Base-by-base conservation (phyloP, 306 rosid species). In the Cicer pinnatifidum region DNA sequence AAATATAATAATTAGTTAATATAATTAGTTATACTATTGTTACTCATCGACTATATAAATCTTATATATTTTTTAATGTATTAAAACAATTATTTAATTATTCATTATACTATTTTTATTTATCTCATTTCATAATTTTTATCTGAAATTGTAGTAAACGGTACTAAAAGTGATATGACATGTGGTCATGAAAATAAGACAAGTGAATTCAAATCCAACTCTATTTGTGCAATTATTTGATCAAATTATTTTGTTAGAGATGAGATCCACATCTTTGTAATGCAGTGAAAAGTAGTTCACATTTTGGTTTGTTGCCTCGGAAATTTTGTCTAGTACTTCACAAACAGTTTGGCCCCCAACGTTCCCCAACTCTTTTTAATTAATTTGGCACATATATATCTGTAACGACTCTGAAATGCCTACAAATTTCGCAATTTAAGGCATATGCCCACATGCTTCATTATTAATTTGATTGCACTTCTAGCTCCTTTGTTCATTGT, bases 341-440 rank as follows among this genome's bases (percentile, higher is more conserved):
- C 28, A 59, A 19, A 44, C 57, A 52, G 9, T 50, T 43, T 3
- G 62, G 82, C 12, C 68, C 68, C 68, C 54, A 67, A 72, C 52
- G 61, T 72, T 50, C 9, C 71, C 53, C 15, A 45, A 54, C 39
- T 3, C n/a, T 51, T 62, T 62, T 8, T 16, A 13, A 63, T 65
- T 23, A 46, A 67, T 45, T 20, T 71, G 69, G 19, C 40, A 69
- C 81, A 64, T 38, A 74, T 28, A 28, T 28, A 28, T 6, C 70
- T 70, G 7, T 63, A 20, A 37, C 40, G 15, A 44, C 45, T 63
- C 0, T 63, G 13, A 15, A 71, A 57, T 71, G 72, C 37, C 19
- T 43, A 67, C 85, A 82, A 51, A 67, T 1, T 50, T 46, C 72
- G 19, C 39, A 72, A 77, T 77, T 35, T 40, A 61, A 72, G 40